Conservation (phyloP, 2,329 filamentous ascomycete genomes). For the Aspergillus sp. region DNA sequence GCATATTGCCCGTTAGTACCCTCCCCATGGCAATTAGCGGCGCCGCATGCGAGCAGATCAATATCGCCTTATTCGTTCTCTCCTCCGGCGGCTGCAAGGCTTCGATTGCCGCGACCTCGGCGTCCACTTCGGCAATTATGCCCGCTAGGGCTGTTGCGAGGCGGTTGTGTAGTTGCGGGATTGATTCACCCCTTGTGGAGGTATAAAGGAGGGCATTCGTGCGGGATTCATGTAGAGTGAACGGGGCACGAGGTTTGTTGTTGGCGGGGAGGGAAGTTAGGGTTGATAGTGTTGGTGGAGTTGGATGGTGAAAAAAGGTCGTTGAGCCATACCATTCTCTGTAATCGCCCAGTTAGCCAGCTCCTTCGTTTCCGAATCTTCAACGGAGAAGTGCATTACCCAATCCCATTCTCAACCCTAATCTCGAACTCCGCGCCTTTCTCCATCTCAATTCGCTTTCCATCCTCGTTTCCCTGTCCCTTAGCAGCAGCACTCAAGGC, state of each 20-base stretch:
- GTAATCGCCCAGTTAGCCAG: neutral
- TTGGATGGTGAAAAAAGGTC: constrained; percentile 83
- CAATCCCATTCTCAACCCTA: constrained; percentile 57
- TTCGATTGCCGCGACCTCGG: constrained; percentile 47
- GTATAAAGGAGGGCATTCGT: constrained; percentile 66
- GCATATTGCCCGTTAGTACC: constrained; percentile 77
- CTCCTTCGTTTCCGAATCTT: neutral
- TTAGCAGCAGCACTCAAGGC: constrained; percentile 32
- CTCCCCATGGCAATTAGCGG: constrained; percentile 85
- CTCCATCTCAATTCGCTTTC: constrained; percentile 37
- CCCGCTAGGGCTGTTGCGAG: constrained; percentile 70
- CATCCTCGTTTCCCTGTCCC: neutral
- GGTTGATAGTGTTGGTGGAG: constrained; percentile 66
- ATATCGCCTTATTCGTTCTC: constrained; percentile 62
- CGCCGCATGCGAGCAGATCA: constrained; percentile 90
- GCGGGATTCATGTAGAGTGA: constrained; percentile 45
- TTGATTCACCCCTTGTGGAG: constrained; percentile 75
- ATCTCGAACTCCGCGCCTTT: constrained; percentile 44
- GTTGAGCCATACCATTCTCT: constrained; percentile 83
- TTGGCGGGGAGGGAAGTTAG: constrained; percentile 54
- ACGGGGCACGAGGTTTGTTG: neutral
- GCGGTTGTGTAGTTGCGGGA: constrained; percentile 78
- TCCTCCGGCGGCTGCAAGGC: constrained; percentile 51
- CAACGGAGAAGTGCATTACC: constrained; percentile 39
- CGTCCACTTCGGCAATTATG: constrained; percentile 74